Evolutionary conservation across 2,329 filamentous ascomycete species (phyloP).

Genomic region (Calonectria montana): DNA sequence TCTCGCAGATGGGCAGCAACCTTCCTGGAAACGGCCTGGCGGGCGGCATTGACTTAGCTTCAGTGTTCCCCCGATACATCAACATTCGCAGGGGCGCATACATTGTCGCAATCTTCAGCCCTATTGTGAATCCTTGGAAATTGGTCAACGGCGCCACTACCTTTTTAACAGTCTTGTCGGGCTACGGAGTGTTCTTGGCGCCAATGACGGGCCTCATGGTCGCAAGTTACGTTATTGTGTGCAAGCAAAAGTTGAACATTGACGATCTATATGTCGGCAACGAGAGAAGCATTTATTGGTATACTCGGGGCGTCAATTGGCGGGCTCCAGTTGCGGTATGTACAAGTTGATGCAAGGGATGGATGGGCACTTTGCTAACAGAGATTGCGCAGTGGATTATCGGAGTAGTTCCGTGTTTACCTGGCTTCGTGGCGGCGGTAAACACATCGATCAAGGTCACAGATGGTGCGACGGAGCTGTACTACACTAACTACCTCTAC

Average conservation of each 20-base stretch:
- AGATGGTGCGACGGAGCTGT: constrained; percentile 52
- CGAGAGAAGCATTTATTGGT: constrained; percentile 53
- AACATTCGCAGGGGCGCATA: constrained; percentile 54
- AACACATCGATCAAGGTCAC: constrained; percentile 48
- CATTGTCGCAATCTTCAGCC: constrained; percentile 49
- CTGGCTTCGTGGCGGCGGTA: constrained; percentile 56
- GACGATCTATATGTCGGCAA: constrained; percentile 49
- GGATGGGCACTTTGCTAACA: constrained; percentile 1
- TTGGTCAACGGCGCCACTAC: constrained; percentile 51
- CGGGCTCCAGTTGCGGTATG: constrained; percentile 53
- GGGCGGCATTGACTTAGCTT: constrained; percentile 54
- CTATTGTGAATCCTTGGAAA: constrained; percentile 52
- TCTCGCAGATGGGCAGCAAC: constrained; percentile 53
- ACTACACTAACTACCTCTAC: constrained; percentile 53
- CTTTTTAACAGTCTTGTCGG: constrained; percentile 50
- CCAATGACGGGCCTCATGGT: constrained; percentile 56
- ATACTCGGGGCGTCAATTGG: constrained; percentile 53
- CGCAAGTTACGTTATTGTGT: constrained; percentile 48
- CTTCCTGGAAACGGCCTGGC: constrained; percentile 51
- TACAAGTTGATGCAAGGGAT: not conserved
- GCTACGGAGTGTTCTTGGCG: constrained; percentile 52
- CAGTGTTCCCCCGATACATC: constrained; percentile 50
- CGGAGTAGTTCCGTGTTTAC: constrained; percentile 53
- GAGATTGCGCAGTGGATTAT: constrained; percentile 48
- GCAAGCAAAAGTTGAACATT: constrained; percentile 49